Evolutionary conservation across 1,284 basidiomycete genomes (phyloP).

Genomic region (Fomitopsis palustris): DNA sequence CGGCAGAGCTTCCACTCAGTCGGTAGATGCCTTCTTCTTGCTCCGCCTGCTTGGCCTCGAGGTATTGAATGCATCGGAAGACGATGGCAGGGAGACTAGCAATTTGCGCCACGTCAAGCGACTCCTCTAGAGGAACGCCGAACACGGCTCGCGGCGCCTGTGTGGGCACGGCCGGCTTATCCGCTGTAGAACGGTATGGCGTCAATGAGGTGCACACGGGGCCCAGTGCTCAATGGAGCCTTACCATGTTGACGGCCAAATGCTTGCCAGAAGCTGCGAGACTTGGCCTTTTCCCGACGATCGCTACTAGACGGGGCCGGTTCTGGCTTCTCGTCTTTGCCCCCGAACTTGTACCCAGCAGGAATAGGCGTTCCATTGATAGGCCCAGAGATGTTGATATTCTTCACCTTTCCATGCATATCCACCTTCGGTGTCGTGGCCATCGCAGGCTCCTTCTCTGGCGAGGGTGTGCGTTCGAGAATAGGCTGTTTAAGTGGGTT

Average conservation of each 20-base stretch:
- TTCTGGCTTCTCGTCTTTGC: constrained; percentile 55
- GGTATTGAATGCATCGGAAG: constrained; percentile 89
- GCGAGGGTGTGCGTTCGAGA: constrained; percentile 56
- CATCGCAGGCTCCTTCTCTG: constrained; percentile 44
- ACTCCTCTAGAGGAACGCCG: constrained; percentile 84
- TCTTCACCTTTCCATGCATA: constrained; percentile 60
- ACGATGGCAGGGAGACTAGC: constrained; percentile 92
- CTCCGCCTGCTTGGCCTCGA: constrained; percentile 89
- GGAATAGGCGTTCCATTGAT: constrained; percentile 85
- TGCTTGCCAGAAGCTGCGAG: constrained; percentile 88
- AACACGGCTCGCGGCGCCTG: constrained; percentile 78
- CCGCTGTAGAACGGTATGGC: constrained; percentile 15
- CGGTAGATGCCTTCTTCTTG: constrained; percentile 98
- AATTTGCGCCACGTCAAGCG: constrained; percentile 85
- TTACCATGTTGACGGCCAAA: constrained; percentile 62
- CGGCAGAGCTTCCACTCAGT: constrained; percentile 87
- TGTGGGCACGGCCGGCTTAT: constrained; percentile 41
- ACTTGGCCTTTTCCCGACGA: constrained; percentile 86
- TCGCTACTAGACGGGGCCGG: constrained; percentile 42
- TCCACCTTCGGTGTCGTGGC: constrained; percentile 31
- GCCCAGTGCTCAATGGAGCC: constrained; percentile 7
- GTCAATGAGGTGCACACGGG: background rate
- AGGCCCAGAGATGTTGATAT: constrained; percentile 92
- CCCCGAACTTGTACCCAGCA: constrained; percentile 84
- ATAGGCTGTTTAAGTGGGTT: constrained; percentile 45